Evolutionary conservation across 768 basidiomycete genomes (phyloP).

Genomic region (Cantharellus cinnabarinus): DNA sequence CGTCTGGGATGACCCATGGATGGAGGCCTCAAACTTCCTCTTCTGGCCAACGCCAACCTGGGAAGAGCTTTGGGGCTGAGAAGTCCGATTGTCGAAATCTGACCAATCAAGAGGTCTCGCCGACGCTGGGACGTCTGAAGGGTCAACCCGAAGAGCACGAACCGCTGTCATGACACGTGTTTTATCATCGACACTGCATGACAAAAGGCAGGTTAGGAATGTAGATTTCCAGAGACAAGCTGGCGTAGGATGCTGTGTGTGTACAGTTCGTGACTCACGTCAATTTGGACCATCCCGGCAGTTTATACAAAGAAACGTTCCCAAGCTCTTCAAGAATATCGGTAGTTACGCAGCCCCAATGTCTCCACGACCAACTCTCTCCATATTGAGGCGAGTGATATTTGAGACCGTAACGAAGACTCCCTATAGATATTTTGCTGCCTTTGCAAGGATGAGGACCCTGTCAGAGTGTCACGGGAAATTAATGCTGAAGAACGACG

Average conservation of each 20-base stretch:
- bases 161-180: slow-evolving; percentile 40
- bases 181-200: slow-evolving; percentile 35
- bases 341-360: slow-evolving; percentile 48
- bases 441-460: neutral
- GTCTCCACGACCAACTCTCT: neutral
- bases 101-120: neutral
- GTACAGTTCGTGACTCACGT: slow-evolving; percentile 20
- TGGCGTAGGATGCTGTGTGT: neutral
- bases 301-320: slow-evolving; percentile 19
- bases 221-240: neutral
- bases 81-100: neutral
- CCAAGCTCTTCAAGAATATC: slow-evolving; percentile 33
- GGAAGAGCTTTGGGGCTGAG: neutral
- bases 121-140: slow-evolving; percentile 11
- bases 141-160: slow-evolving; percentile 31
- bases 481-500: too few relatives aligned
- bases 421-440: neutral
- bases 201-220: neutral
- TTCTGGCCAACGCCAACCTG: neutral
- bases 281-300: slow-evolving; percentile 32
- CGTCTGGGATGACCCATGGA: neutral
- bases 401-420: neutral
- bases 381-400: neutral
- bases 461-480: neutral
- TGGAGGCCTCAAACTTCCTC: neutral